Conservation (phyloP, 352 stramenopile species). For the Phytophthora niederhauseri region DNA sequence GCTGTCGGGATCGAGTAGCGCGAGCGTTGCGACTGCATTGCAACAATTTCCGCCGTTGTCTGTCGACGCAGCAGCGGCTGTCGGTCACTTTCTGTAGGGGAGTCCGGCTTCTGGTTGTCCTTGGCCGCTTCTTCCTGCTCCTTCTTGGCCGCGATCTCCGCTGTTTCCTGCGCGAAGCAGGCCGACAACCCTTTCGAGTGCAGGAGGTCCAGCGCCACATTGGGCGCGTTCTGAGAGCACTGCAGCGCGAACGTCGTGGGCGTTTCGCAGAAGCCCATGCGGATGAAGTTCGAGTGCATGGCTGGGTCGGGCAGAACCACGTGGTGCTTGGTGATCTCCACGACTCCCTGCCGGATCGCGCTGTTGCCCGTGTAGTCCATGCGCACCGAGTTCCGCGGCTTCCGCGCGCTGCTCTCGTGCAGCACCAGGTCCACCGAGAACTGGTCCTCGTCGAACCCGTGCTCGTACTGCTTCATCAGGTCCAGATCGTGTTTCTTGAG, state of each 20-base stretch:
- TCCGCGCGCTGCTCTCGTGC: constrained; percentile 56
- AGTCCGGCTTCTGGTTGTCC: constrained; percentile 23
- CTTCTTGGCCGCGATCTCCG: constrained; percentile 25
- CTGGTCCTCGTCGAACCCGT: constrained; percentile 80
- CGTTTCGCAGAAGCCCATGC: constrained; percentile 78
- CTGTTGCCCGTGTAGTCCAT: constrained; percentile 76
- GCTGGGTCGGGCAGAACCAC: constrained; percentile 71
- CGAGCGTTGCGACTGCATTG: constrained; percentile 68
- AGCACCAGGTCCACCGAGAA: constrained; percentile 85
- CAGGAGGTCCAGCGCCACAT: constrained; percentile 75
- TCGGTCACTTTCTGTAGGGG: constrained; percentile 15
- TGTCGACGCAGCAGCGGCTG: constrained; percentile 43
- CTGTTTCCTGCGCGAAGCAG: constrained; percentile 51
- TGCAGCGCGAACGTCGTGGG: constrained; percentile 81
- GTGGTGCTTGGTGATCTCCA: constrained; percentile 87
- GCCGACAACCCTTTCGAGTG: constrained; percentile 65
- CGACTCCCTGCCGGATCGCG: constrained; percentile 67
- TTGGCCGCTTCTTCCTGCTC: constrained; percentile 21
- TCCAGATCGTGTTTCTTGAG: constrained; percentile 78
- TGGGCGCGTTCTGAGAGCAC: constrained; percentile 76
- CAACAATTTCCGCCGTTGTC: constrained; percentile 74
- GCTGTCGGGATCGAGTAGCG: constrained; percentile 51
- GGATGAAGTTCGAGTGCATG: constrained; percentile 85
- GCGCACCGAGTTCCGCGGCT: constrained; percentile 42
- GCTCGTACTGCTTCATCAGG: constrained; percentile 88